These are phyloP conservation scores for Sphagnum magellanicum DNA, from an alignment of 228 moss, liverwort and hornwort genomes.

Conservation along the genomic window DNA sequence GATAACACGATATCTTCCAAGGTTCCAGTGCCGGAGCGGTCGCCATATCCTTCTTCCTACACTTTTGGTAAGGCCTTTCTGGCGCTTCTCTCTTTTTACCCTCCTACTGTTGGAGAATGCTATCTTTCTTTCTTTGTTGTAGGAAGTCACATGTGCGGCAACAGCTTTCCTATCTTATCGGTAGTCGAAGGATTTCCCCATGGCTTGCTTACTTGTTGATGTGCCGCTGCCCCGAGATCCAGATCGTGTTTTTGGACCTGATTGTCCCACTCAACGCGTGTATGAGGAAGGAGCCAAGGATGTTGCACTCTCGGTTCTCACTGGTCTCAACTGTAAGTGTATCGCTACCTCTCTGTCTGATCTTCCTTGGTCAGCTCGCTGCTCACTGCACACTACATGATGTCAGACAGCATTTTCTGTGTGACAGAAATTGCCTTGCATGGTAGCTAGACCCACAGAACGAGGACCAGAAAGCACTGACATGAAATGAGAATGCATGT, in stretches of 20 bases:
- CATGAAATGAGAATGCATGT: conserved; percentile 11
- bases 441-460: not conserved
- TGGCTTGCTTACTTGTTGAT: too few species aligned
- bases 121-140: not conserved
- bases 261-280: conserved; percentile 73
- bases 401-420: not conserved
- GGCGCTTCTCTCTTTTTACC: not conserved
- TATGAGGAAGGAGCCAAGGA: conserved; percentile 99
- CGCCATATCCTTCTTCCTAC: conserved; percentile 64
- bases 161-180: too few species aligned
- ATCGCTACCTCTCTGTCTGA: not conserved
- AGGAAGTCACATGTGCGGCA: not conserved
- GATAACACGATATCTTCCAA: conserved; percentile 53
- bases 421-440: not conserved
- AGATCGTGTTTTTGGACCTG: conserved; percentile 98
- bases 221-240: not conserved
- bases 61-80: conserved; percentile 40
- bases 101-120: not conserved
- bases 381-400: not conserved
- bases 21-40: conserved; percentile 54
- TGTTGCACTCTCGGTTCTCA: conserved; percentile 90
- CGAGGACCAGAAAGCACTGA: not conserved
- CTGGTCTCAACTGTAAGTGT: conserved; percentile 88
- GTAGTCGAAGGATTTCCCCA: too few species aligned
- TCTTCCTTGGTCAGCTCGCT: not conserved